A percentile compares a stretch with the other conserved stretches of the same genome.
These are phyloP conservation scores for Moniliophthora roreri DNA, from an alignment of 1,284 basidiomycete species.

Conservation along the genomic window DNA sequence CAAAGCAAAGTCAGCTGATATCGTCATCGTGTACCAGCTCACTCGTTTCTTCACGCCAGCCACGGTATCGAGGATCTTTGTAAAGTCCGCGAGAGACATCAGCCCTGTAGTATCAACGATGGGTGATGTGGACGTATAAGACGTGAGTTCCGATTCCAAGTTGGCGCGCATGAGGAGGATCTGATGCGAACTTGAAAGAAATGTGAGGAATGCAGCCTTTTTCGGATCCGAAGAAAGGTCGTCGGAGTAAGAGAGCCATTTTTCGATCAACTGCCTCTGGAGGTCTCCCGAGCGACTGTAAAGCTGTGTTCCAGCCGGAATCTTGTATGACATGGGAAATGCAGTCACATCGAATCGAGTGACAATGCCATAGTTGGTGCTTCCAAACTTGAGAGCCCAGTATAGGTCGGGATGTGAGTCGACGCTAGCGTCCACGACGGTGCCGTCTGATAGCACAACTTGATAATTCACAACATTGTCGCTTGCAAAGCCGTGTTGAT, in stretches of 20 bases:
- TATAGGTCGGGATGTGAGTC: slow-evolving; percentile 17
- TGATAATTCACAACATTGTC: slow-evolving; percentile 22
- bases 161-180: neutral
- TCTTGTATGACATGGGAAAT: slow-evolving; percentile 10
- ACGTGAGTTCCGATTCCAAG: neutral
- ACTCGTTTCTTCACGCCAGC: neutral
- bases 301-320: neutral
- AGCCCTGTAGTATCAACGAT: too few relatives aligned
- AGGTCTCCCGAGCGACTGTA: neutral
- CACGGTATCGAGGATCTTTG: neutral
- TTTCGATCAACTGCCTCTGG: neutral
- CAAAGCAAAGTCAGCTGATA: slow-evolving; percentile 3
- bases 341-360: slow-evolving; percentile 22
- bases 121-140: neutral
- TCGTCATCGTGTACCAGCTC: slow-evolving; percentile 1
- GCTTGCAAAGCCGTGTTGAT: slow-evolving; percentile 18
- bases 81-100: too few relatives aligned
- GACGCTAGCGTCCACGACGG: slow-evolving; percentile 19
- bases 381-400: slow-evolving; percentile 21
- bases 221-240: neutral
- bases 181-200: neutral
- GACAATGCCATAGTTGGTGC: slow-evolving; percentile 22
- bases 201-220: neutral
- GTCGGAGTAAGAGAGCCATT: neutral
- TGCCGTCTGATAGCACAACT: slow-evolving; percentile 20